These are phyloP conservation scores for Cryphonectria japonica DNA, from an alignment of 2,329 filamentous ascomycete species.

Conservation along the genomic window DNA sequence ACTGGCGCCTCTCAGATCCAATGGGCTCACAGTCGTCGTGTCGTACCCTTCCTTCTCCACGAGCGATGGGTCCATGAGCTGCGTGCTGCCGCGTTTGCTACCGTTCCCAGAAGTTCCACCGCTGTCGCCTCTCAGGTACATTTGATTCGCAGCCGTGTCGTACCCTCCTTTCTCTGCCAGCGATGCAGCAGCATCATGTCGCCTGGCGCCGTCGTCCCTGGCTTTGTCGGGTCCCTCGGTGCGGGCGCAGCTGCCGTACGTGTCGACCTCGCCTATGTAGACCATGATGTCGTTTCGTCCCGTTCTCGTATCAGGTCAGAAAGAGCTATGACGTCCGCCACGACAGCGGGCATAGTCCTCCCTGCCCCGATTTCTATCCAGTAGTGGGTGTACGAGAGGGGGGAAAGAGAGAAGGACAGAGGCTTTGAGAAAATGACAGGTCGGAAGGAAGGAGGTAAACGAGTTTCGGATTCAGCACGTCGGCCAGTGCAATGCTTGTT, in stretches of 20 bases:
- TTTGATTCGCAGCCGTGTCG: slow-evolving; percentile 17
- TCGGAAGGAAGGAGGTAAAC: background rate
- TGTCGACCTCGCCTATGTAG: slow-evolving; percentile 20
- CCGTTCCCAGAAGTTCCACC: background rate
- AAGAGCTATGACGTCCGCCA: background rate
- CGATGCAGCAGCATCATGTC: background rate
- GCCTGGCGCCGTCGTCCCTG: background rate
- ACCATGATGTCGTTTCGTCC: background rate
- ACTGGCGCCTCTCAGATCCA: slow-evolving; percentile 15
- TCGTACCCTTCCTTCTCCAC: slow-evolving; percentile 14
- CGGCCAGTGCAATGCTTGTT: background rate
- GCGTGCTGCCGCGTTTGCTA: background rate
- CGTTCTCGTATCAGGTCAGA: slow-evolving; percentile 4
- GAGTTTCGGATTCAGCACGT: background rate
- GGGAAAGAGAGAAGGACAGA: background rate
- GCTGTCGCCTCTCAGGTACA: slow-evolving; percentile 11
- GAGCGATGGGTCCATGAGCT: background rate
- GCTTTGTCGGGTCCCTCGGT: slow-evolving; percentile 1
- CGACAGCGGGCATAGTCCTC: background rate
- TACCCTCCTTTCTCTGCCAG: slow-evolving; percentile 10
- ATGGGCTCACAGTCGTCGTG: slow-evolving; percentile 16
- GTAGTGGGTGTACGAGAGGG: background rate
- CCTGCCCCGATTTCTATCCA: background rate
- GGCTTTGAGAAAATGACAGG: background rate
- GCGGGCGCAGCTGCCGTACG: slow-evolving; percentile 6